Evolutionary conservation across 1,284 basidiomycete species (phyloP).

Genomic region (Blastosporella zonata): DNA sequence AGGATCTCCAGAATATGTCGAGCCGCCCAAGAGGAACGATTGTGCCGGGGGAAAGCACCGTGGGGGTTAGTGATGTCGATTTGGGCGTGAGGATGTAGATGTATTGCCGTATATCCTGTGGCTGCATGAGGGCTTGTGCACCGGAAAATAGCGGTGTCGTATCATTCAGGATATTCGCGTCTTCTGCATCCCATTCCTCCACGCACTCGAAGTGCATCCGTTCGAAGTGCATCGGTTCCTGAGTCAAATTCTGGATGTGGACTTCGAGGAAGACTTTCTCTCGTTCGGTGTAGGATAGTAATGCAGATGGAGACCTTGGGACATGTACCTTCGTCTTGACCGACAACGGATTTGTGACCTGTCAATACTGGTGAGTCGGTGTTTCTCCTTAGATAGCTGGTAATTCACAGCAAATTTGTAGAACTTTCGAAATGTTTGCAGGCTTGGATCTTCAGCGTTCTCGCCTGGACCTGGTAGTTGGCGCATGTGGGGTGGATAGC

Average conservation of each 20-base stretch:
- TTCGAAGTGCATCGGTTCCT: conserved; percentile 75
- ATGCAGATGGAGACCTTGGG: conserved; percentile 67
- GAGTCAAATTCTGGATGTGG: conserved; percentile 82
- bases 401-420: conserved; percentile 81
- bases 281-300: conserved; percentile 57
- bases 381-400: background rate
- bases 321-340: conserved; percentile 88
- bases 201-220: conserved; percentile 71
- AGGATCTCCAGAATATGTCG: conserved; percentile 80
- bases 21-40: conserved; percentile 76
- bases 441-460: conserved; percentile 50
- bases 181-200: conserved; percentile 64
- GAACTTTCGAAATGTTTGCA: conserved; percentile 81
- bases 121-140: conserved; percentile 66
- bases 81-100: conserved; percentile 75
- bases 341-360: conserved; percentile 85
- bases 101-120: conserved; percentile 81
- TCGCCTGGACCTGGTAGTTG: conserved; percentile 44
- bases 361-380: conserved; percentile 11
- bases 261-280: conserved; percentile 85
- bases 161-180: conserved; percentile 43
- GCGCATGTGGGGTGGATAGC: conserved; percentile 52
- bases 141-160: conserved; percentile 53
- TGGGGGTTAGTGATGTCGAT: conserved; percentile 43
- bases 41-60: conserved; percentile 57